Evolutionary conservation across 2,329 filamentous ascomycete genomes (phyloP), one percentile per base, ranked within the genome.

Genomic region (Cucurbitaria berberidis): DNA sequence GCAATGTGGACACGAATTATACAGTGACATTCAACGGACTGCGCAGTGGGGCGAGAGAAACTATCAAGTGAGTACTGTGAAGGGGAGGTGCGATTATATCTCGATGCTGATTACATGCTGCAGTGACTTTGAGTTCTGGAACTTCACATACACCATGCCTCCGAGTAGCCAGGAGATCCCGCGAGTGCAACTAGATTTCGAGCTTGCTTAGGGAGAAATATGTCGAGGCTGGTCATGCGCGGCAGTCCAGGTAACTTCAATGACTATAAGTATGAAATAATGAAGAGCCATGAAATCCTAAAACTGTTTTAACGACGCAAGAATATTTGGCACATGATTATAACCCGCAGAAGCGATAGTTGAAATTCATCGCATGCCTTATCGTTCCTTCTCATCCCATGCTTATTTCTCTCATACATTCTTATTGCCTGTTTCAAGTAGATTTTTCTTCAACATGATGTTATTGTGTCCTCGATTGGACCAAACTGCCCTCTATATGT

Each of bases 401-500:
- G 47, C 45, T 45, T 57, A 35, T 15, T 48, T 48, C 13, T 48
- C 48, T 39, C 64, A 76, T 71, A 70, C n/a, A 63, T 57, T 75
- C 76, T 59, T 73, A 61, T 18, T 74, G 63, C 51, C 69, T 72
- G 44, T 69, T 62, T 44, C 63, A 63, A 45, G 71, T 68, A 3
- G 51, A 60, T 57, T 76, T 76, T 13, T 74, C 73, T 52, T 81
- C 78, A 13, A 80, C 55, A 5, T 77, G 63, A 53, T 80, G n/a
- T 76, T 29, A 80, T 54, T 7, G 74, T 68, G 38, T 80, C 78
- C 54, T 81, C 78, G 26, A 80, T 80, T 30, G 79, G 40, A 0
- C 78, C 78, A 52, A 80, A 78, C 41, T 80, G 78, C 0, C 78
- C 78, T 51, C 78, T 55, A 26, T 80, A 55, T 6, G 78, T 80